These are phyloP conservation scores for Daldinia concentrica DNA, from an alignment of 495 filamentous ascomycete species.

Conservation along the genomic window DNA sequence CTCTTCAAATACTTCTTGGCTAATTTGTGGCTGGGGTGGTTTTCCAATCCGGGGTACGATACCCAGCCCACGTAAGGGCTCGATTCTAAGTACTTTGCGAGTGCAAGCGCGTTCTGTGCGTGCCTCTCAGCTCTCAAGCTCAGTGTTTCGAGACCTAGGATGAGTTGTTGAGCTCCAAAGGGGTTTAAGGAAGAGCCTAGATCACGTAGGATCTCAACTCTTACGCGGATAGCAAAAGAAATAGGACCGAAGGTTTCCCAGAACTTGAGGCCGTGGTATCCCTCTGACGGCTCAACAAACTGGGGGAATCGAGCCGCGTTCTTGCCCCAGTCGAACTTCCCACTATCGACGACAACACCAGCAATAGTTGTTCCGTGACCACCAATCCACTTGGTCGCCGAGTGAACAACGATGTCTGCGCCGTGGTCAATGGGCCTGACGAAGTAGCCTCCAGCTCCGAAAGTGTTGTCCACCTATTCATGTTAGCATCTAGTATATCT, in stretches of 20 bases:
- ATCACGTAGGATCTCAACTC: conserved; percentile 85
- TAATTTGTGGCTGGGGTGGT: conserved; percentile 77
- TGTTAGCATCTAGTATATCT: conserved; percentile 13
- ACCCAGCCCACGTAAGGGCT: conserved; percentile 92
- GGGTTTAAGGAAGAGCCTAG: conserved; percentile 86
- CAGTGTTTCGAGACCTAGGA: conserved; percentile 91
- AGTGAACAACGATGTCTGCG: conserved; percentile 94
- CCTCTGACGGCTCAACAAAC: conserved; percentile 88
- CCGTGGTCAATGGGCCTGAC: conserved; percentile 90
- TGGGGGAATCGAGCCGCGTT: conserved; percentile 89
- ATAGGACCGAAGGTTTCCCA: conserved; percentile 93
- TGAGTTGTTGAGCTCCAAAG: conserved; percentile 93
- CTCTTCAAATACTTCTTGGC: conserved; percentile 91
- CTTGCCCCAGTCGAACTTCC: conserved; percentile 97
- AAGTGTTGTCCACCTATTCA: conserved; percentile 88
- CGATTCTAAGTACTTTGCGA: conserved; percentile 86
- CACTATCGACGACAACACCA: conserved; percentile 88
- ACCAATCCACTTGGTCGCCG: conserved; percentile 98
- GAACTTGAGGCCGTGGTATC: conserved; percentile 97
- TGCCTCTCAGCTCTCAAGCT: conserved; percentile 87
- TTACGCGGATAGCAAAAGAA: conserved; percentile 82
- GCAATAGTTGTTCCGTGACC: conserved; percentile 97
- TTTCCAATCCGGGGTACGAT: conserved; percentile 88
- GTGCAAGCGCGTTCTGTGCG: conserved; percentile 80
- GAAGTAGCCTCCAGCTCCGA: conserved; percentile 95